These are phyloP conservation scores for Adansonia gregorii DNA, from an alignment of 441 rosid species.

Conservation along the genomic window DNA sequence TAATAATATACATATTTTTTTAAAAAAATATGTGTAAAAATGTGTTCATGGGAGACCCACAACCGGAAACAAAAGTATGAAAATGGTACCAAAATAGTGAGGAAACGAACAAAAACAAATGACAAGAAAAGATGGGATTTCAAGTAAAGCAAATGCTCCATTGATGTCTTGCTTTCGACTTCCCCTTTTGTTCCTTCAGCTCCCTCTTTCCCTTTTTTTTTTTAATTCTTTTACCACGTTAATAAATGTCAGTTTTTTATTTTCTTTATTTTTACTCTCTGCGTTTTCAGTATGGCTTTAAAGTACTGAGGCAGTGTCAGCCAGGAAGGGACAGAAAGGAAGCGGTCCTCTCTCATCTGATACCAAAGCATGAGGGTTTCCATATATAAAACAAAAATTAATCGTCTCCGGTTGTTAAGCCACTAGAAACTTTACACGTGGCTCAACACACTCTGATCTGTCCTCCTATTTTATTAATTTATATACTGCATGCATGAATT, in stretches of 20 bases:
- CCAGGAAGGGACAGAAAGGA: conserved; percentile 23
- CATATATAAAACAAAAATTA: not conserved
- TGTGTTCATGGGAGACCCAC: too few species aligned
- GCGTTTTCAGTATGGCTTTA: conserved; percentile 15
- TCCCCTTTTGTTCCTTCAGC: conserved; percentile 56
- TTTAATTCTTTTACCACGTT: not conserved
- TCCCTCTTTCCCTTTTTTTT: not conserved
- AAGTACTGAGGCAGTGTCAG: conserved; percentile 23
- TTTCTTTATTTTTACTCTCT: not conserved
- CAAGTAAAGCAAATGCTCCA: conserved; percentile 22
- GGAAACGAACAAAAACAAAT: not conserved
- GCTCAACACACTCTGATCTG: not conserved
- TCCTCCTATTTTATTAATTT: too few species aligned
- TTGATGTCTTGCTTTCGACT: conserved; percentile 44
- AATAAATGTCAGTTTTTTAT: not conserved
- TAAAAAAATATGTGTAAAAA: too few species aligned
- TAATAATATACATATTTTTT: too few species aligned
- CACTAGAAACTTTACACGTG: not conserved
- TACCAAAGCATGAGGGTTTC: conserved; percentile 25
- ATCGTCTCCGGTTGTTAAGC: not conserved
- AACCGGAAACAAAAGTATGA: not conserved
- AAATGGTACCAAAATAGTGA: not conserved
- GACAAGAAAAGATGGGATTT: conserved; percentile 8
- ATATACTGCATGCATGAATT: too few species aligned
- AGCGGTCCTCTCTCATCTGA: not conserved